Base-by-base conservation (phyloP, 768 basidiomycete genomes). In the Boletellus ananas region DNA sequence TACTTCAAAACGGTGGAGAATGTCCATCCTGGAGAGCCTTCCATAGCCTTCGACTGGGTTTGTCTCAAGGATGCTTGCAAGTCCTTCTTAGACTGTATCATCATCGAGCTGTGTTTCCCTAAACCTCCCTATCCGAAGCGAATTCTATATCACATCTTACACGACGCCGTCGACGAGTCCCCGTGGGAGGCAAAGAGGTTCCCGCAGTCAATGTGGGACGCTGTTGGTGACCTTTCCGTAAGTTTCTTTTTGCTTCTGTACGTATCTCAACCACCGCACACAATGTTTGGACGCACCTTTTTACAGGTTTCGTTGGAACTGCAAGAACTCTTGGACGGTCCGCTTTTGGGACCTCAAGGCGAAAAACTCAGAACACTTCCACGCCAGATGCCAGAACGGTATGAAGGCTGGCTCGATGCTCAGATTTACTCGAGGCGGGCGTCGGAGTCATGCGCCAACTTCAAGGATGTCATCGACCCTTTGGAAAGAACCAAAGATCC, bases 61-160 rank as follows among this genome's bases (percentile, higher is more conserved):
- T 76, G 76, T 44, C 66, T 88, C 52, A 79, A 80, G 57, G 74
- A 74, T 27, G 83, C 84, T 18, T 81, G 85, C 57, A 76, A 77
- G 58, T 92, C 90, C 4, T 90, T 90, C 69, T 67, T 91, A 43
- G 90, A 91, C 65, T 89, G 87, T 1, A 86, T 91, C 50, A 79
- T 93, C 53, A 79, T 92, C 51, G 90, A 93, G 62, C 68, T 93
- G 6, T 87, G 84, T 59, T 84, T 92, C 55, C 90, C 90, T 6
- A 70, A 74, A 41, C 82, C 83, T 3, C 72, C 74, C 0, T 87
- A 87, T 66, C 84, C 87, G 5, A 80, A 78, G 61, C 74, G 76
- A 44, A 72, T 90, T 37, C 63, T 93, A 21, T 81, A 80, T 57
- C 75, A 80, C 49, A 76, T 88, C 23, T 73, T 93, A 23, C 78